Base-by-base conservation (phyloP, 2,329 filamentous ascomycete genomes). In the Talaromyces funiculosus region DNA sequence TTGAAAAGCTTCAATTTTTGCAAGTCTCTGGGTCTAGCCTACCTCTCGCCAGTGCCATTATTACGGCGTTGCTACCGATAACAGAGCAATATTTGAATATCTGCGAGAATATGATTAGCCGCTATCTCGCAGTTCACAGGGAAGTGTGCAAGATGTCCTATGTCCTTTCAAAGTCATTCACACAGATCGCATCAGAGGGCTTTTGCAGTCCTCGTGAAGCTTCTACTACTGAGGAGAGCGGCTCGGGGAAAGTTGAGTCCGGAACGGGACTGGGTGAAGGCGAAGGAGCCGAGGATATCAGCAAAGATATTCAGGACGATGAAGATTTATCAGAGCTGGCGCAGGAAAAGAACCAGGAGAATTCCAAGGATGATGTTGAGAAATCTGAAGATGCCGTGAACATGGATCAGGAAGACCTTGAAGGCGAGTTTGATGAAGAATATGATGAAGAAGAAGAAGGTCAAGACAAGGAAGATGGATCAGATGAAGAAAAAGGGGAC, bases 221-320 rank as follows among this genome's bases (percentile, higher is more conserved):
- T 67, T 84, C 90, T 42, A 85, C 16, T 47, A 47, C 87, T 53
- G 85, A 87, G 60, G 82, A 86, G 55, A 85, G 84, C 20, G 84
- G 90, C 62, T 83, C 85, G 24, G 90, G 92, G 12, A 89, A 96
- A 67, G 80, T 97, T 31, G 93, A 99, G 74, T 86, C 86, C 38
- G 95, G 95, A 16, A 97, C 92, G 10, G 95, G 94, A 35, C 85
- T 99, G 24, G 95, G 94, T 20, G 94, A 97, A 49, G 95, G 94
- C 10, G 90, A 97, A 73, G 95, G 93, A 18, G 92, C 89, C 4
- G 92, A 99, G 71, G 93, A 99, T 73, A 97, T 99, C 65, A 97
- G 92, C 75, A 97, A 99, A 72, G 94, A 99, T 69, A 89, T 99
- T 51, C 86, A 90, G 64, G 88, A 93, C 16, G 93, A 99, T 63